Percentiles rank a stretch among this genome's conserved stretches.
phyloP scores from a whole-genome alignment of 2,329 filamentous ascomycete genomes.

The Allantophomopsis cytisporea region DNA sequence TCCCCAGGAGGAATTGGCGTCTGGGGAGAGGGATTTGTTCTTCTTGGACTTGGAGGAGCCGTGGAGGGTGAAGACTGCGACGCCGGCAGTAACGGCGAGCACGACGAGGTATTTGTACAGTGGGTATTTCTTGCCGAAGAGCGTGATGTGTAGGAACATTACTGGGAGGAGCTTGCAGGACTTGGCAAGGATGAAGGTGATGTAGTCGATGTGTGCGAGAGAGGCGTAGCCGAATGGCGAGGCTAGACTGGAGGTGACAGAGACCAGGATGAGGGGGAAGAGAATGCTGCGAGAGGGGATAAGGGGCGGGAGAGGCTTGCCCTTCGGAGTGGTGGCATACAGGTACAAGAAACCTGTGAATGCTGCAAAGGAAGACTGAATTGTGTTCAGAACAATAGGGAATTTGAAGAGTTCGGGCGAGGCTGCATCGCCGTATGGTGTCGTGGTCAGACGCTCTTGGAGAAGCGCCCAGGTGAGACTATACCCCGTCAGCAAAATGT shows the following conservation, averaged over 20 bases:
- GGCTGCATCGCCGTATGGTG: conserved; percentile 54
- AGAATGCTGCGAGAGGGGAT: conserved; percentile 69
- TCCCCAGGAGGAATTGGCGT: conserved; percentile 60
- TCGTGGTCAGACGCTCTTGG: conserved; percentile 95
- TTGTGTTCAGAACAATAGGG: conserved; percentile 89
- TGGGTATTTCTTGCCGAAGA: conserved; percentile 82
- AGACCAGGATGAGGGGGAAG: conserved; percentile 68
- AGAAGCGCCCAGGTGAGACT: conserved; percentile 93
- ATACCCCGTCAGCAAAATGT: conserved; percentile 1
- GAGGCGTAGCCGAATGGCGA: conserved; percentile 93
- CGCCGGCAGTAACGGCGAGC: conserved; percentile 76
- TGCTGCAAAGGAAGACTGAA: conserved; percentile 84
- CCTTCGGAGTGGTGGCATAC: conserved; percentile 41
- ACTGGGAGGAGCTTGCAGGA: conserved; percentile 98
- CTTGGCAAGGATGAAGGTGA: conserved; percentile 94
- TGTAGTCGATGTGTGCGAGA: conserved; percentile 90
- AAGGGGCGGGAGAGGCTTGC: conserved; percentile 42
- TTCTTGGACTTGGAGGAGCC: conserved; percentile 43
- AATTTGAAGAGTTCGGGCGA: conserved; percentile 74
- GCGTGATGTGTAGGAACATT: conserved; percentile 88
- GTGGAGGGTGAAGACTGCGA: conserved; percentile 90
- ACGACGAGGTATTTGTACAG: conserved; percentile 96
- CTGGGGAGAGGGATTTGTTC: conserved; percentile 18
- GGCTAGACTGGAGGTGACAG: conserved; percentile 75
- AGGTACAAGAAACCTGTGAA: conserved; percentile 75